These are phyloP conservation scores for Helotiales sp. DNA, from an alignment of 2,329 filamentous ascomycete species.

Conservation along the genomic window DNA sequence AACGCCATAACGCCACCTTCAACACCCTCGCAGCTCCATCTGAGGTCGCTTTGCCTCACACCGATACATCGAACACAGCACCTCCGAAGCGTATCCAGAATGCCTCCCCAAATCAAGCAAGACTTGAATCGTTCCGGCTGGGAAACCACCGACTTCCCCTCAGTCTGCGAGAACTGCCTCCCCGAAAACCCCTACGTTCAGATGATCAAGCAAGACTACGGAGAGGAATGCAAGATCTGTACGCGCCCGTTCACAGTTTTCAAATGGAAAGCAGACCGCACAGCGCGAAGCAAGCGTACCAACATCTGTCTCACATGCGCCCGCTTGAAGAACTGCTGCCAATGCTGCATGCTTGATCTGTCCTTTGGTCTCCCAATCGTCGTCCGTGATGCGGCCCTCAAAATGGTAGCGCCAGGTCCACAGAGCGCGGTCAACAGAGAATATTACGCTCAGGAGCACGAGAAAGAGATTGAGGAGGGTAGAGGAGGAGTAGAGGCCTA, in stretches of 20 bases:
- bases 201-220: slow-evolving; percentile 98
- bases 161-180: slow-evolving; percentile 88
- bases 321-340: slow-evolving; percentile 97
- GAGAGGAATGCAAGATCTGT: slow-evolving; percentile 74
- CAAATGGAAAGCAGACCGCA: slow-evolving; percentile 91
- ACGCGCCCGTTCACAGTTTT: slow-evolving; percentile 96
- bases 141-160: slow-evolving; percentile 92
- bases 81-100: slow-evolving; percentile 44
- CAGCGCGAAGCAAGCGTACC: slow-evolving; percentile 88
- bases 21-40: background rate
- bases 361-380: slow-evolving; percentile 95
- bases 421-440: slow-evolving; percentile 93
- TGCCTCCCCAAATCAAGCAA: slow-evolving; percentile 94
- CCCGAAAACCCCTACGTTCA: slow-evolving; percentile 98
- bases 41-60: background rate
- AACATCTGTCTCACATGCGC: slow-evolving; percentile 97
- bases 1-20: background rate
- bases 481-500: slow-evolving; percentile 85
- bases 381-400: slow-evolving; percentile 92
- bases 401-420: slow-evolving; percentile 95
- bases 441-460: slow-evolving; percentile 97
- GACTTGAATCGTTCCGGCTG: slow-evolving; percentile 94
- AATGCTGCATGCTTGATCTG: slow-evolving; percentile 97
- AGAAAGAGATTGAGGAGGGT: slow-evolving; percentile 92
- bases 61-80: background rate